Evolutionary conservation across 2,329 filamentous ascomycete species (phyloP), one percentile per base, ranked within the genome.

Genomic region (Cladophialophora yegresii): DNA sequence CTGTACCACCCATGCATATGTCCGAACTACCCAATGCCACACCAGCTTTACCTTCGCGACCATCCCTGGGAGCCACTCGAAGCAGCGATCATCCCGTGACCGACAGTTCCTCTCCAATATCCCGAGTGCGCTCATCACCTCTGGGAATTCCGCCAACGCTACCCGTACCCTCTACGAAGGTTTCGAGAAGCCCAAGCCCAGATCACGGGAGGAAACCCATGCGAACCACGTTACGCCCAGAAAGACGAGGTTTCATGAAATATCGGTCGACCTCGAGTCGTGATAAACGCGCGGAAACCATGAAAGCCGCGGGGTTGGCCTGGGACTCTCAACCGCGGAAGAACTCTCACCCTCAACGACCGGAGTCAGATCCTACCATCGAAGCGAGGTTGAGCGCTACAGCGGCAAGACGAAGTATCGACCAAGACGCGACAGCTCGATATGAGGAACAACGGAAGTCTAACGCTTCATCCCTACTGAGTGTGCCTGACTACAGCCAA

Each of bases 1-100:
- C 91, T 1, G 88, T 96, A 67, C 91, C 91, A 54, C 89, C 90
- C 7, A 85, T 93, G 55, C 87, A 84, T 65, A 96, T 96, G 74
- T 84, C 87, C 4, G 89, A 96, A 70, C 81, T 96, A n/a, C 89
- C 90, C n/a, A 86, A 87, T 62, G 89, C 89, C 12, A 78, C 86
- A 9, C 82, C 87, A 12, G 78, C 83, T 55, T 82, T 90, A 26
- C 84, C 86, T 28, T 81, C 83, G 0, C 75, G 84, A 47, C 83
- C 85, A n/a, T 77, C 77, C 54, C 72, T 71, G 67, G 36, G 71
- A 68, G 36, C 58, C 71, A 49, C 72, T 70, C 65, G 77, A 67
- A 32, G 74, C 74, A 43, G 77, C 76, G 56, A 72, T 66, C 7
- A 66, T 73, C 16, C 66, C 5, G 28, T 57, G 16, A 67, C 45